Conservation (phyloP, 495 filamentous ascomycete species). For the Daldinia vernicosa region DNA sequence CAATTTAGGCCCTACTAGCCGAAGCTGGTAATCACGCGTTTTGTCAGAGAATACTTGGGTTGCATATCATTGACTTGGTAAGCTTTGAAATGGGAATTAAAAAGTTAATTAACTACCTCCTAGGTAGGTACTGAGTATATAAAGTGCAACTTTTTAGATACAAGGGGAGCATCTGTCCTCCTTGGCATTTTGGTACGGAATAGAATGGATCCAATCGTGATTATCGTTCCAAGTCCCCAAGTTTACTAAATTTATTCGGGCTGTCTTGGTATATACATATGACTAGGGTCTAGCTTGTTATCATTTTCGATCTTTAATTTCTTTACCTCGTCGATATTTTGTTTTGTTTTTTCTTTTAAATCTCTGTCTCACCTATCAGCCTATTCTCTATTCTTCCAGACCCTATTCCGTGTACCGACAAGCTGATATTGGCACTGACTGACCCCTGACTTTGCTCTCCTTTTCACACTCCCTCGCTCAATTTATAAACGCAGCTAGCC, state of each 20-base stretch:
- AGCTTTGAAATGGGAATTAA: neutral
- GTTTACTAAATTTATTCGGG: neutral
- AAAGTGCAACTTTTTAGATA: neutral
- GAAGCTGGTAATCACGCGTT: neutral
- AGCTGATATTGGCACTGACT: conserved; percentile 21
- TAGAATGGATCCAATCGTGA: conserved; percentile 21
- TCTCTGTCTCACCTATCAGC: conserved; percentile 20
- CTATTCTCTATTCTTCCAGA: conserved; percentile 35
- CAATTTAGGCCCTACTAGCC: neutral
- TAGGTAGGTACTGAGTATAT: too few relatives aligned
- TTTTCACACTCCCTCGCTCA: conserved; percentile 1
- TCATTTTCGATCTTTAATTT: conserved; percentile 17
- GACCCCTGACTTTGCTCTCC: conserved; percentile 10
- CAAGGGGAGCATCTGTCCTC: conserved; percentile 15
- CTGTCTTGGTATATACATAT: conserved; percentile 12
- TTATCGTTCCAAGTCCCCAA: neutral
- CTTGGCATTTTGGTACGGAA: conserved; percentile 18
- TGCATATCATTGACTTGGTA: neutral
- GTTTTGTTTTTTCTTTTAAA: too few relatives aligned
- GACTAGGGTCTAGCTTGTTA: conserved; percentile 16
- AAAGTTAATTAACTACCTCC: too few relatives aligned
- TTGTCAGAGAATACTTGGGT: neutral
- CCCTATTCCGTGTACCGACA: conserved; percentile 25
- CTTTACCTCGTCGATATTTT: conserved; percentile 21
- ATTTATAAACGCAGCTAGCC: conserved; percentile 22